A percentile compares a stretch with the other conserved stretches of the same genome.
These are phyloP conservation scores for Suillus weaverae DNA, from an alignment of 768 basidiomycete species.

Conservation along the genomic window DNA sequence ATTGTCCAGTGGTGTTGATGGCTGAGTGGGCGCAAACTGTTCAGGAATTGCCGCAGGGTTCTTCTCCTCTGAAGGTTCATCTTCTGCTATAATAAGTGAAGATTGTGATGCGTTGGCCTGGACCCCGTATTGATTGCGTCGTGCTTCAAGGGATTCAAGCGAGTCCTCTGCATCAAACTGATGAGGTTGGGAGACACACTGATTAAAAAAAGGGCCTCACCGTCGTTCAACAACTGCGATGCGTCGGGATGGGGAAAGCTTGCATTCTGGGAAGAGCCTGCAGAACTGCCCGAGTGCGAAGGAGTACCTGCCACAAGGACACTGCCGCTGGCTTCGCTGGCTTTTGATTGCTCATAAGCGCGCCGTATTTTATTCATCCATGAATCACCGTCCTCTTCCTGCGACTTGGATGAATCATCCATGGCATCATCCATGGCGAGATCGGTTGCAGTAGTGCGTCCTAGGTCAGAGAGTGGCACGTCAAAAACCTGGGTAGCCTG, in stretches of 20 bases:
- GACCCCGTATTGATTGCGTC: background rate
- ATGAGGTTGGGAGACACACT: background rate
- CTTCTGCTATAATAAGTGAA: background rate
- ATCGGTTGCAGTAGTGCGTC: constrained; percentile 31
- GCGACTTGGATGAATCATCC: background rate
- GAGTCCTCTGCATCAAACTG: background rate
- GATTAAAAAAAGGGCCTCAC: background rate
- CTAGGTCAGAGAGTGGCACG: constrained; percentile 59
- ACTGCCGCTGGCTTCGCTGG: constrained; percentile 16
- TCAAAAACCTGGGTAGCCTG: constrained; percentile 48
- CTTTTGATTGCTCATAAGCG: constrained; percentile 10
- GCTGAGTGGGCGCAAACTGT: background rate
- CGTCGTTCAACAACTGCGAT: constrained; percentile 3
- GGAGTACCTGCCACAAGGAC: constrained; percentile 59
- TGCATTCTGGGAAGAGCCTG: constrained; percentile 22
- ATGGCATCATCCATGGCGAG: constrained; percentile 8
- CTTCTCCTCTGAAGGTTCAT: background rate
- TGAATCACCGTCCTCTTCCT: constrained; percentile 8
- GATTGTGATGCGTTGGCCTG: background rate
- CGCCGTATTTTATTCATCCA: constrained; percentile 4
- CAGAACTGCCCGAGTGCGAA: constrained; percentile 37
- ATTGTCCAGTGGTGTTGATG: background rate
- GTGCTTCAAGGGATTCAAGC: background rate
- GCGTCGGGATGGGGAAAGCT: constrained; percentile 26
- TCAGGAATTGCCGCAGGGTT: background rate